Conservation (phyloP, 1,139 yeast genomes). For the Blastobotrys illinoisensis region DNA sequence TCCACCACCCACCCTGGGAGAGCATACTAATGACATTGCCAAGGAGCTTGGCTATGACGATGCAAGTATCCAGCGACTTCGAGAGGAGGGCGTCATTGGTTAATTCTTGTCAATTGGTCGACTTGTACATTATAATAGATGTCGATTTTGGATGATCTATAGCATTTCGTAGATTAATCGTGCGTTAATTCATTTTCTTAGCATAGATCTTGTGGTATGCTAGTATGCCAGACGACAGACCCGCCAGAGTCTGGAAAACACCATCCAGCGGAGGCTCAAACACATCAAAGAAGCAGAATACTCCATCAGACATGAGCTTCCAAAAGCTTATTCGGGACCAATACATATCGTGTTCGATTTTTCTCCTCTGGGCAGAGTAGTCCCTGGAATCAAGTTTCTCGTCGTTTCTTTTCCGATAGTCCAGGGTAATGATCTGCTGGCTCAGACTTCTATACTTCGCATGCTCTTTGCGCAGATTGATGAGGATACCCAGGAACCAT, state of each 20-base stretch:
- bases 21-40: slow-evolving; percentile 30
- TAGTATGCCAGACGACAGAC: slow-evolving; percentile 25
- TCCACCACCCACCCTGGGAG: slow-evolving; percentile 39
- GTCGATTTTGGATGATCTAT: not conserved
- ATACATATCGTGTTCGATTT: not conserved
- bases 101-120: not conserved
- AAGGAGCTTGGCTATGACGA: slow-evolving; percentile 24
- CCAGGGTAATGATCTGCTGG: slow-evolving; percentile 5
- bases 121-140: not conserved
- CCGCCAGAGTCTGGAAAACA: slow-evolving; percentile 23
- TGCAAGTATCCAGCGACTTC: slow-evolving; percentile 20
- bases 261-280: slow-evolving; percentile 20
- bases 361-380: not conserved
- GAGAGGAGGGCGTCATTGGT: slow-evolving; percentile 25
- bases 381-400: not conserved
- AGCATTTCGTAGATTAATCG: too few relatives aligned
- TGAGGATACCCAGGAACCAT: slow-evolving; percentile 27
- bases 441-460: slow-evolving; percentile 9
- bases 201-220: slow-evolving; percentile 27
- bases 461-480: slow-evolving; percentile 19
- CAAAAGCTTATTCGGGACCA: slow-evolving; percentile 16
- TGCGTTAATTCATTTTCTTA: slow-evolving; percentile 8
- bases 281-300: slow-evolving; percentile 27
- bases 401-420: not conserved
- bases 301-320: slow-evolving; percentile 26